Evolutionary conservation across 2,329 filamentous ascomycete species (phyloP).

Genomic region (Aspergillus sp.): DNA sequence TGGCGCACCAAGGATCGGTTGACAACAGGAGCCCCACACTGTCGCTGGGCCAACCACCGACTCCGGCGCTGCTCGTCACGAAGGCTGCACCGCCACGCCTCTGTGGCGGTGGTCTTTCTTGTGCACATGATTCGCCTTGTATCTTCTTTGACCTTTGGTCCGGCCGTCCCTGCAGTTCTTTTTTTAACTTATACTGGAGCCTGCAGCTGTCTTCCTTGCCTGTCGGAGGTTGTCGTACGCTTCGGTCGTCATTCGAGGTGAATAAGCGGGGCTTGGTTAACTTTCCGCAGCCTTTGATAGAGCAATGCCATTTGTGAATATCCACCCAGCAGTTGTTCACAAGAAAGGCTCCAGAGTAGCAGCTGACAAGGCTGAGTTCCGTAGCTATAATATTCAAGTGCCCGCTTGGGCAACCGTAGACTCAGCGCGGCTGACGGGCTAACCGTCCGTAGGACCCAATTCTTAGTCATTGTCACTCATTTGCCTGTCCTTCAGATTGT

Average conservation of each 20-base stretch:
- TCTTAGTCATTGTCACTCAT: not conserved
- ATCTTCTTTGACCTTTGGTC: not conserved
- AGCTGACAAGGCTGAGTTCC: too few species aligned
- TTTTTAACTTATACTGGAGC: conserved; percentile 9
- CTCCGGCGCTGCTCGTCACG: not conserved
- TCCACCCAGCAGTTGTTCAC: too few species aligned
- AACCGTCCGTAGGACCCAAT: not conserved
- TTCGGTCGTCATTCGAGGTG: not conserved
- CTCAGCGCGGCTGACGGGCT: too few species aligned
- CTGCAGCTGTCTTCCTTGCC: not conserved
- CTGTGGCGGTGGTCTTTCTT: conserved; percentile 3
- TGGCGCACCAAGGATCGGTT: not conserved
- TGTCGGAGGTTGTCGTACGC: not conserved
- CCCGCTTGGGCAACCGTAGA: too few species aligned
- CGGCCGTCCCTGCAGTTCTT: conserved; percentile 6
- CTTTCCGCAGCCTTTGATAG: not conserved
- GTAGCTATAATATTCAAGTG: too few species aligned
- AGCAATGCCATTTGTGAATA: not conserved
- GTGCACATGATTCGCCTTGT: not conserved
- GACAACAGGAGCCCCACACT: not conserved
- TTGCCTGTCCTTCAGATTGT: too few species aligned
- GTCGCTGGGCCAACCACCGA: conserved; percentile 7
- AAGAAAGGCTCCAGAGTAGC: too few species aligned
- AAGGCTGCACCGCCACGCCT: not conserved
- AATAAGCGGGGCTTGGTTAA: not conserved